These are phyloP conservation scores for Ophiocordyceps camponoti-floridani DNA, from an alignment of 2,329 filamentous ascomycete species.

Conservation along the genomic window DNA sequence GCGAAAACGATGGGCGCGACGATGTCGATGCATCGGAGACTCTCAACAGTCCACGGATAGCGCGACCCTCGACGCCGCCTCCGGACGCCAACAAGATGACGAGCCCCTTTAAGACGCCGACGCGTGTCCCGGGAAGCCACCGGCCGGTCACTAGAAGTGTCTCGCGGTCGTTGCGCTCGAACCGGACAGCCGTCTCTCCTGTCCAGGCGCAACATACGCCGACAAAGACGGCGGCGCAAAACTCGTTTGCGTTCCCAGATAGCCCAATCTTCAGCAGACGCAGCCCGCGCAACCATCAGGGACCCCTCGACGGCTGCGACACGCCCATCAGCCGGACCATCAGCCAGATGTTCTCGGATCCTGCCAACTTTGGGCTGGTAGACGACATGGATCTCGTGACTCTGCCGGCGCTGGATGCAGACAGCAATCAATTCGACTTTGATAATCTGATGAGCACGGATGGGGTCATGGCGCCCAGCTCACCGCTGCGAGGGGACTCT, in stretches of 20 bases:
- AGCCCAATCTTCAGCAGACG: slow-evolving; percentile 21
- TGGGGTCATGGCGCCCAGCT: slow-evolving; percentile 24
- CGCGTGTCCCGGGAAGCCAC: slow-evolving; percentile 41
- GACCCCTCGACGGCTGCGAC: slow-evolving; percentile 22
- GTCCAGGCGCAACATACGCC: slow-evolving; percentile 28
- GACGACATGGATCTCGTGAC: slow-evolving; percentile 24
- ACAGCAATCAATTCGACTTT: slow-evolving; percentile 23
- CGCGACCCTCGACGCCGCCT: slow-evolving; percentile 32
- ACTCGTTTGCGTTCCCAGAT: slow-evolving; percentile 8
- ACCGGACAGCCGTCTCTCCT: slow-evolving; percentile 24
- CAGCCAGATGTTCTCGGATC: slow-evolving; percentile 43
- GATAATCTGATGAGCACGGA: slow-evolving; percentile 29
- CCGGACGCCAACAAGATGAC: slow-evolving; percentile 22
- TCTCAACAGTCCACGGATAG: slow-evolving; percentile 40
- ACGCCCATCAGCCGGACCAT: slow-evolving; percentile 47
- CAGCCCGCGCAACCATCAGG: slow-evolving; percentile 22
- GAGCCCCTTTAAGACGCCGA: slow-evolving; percentile 42
- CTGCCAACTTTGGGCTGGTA: slow-evolving; percentile 22
- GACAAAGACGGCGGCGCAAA: slow-evolving; percentile 22
- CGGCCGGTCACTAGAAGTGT: slow-evolving; percentile 44
- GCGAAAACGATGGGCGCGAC: slow-evolving; percentile 4
- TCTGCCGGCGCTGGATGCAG: slow-evolving; percentile 19
- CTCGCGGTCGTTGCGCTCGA: slow-evolving; percentile 34
- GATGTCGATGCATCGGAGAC: slow-evolving; percentile 38
- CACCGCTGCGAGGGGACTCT: slow-evolving; percentile 18